Evolutionary conservation across 1,139 yeast species (phyloP), one percentile per base, ranked within the genome.

Genomic region (Yamadazyma membranifaciens): DNA sequence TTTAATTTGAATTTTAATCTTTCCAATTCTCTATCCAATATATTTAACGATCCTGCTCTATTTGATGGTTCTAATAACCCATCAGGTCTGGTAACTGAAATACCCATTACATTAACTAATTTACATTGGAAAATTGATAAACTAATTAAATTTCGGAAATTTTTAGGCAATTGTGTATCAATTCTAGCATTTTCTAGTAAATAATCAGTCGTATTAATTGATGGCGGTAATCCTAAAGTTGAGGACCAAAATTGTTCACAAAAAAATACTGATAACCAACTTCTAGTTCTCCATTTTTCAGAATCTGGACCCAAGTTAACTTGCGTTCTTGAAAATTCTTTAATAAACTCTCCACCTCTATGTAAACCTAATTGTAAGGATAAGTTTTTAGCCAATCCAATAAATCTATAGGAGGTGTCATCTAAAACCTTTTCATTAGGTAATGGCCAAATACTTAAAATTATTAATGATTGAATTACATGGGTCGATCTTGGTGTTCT

Each of bases 401-500:
- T 80, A 60, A 88, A 89, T 53, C 98, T 71, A 56, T 88, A 89
- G 1, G 95, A 85, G 53, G 94, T 83, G 57, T 91, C 98, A 63
- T 91, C 98, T 46, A 91, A 70, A 9, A 91, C 95, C 55, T 89
- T 91, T 58, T 87, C 94, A 56, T 89, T 89, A 0, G 98, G 97
- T 35, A 91, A 65, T 1, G 97, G 97, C 98, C 98, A 91, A 27
- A 81, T 80, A 14, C 94, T 81, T 31, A 91, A 69, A 30, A 91
- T 83, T 24, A 89, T 66, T 34, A 91, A 67, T 0, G 96, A 95
- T 58, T 91, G 97, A 9, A 91, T 88, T 28, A 89, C 91, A 57
- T 89, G 96, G 0, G 97, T 87, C 4, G 96, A 87, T 55, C 98
- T 72, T 2, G 98, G 96, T 0, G 98, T 89, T 46, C 91, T 72